Evolutionary conservation across 164 flowering plant species (phyloP).

Genomic region (Tinospora cordifolia): DNA sequence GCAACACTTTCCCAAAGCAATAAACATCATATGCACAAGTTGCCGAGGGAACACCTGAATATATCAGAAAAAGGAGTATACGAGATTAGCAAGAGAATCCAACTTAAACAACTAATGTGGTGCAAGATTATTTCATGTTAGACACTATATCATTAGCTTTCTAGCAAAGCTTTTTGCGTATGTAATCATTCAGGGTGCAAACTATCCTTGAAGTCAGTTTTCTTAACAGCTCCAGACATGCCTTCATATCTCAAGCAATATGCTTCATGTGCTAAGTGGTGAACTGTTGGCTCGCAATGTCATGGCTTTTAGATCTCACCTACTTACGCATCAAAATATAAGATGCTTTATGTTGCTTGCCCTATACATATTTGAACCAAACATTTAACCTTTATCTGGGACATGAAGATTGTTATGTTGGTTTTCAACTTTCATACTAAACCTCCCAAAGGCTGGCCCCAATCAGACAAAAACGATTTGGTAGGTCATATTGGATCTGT

Average conservation of each 20-base stretch:
- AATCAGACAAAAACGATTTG: neutral
- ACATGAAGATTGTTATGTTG: neutral
- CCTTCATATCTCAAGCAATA: neutral
- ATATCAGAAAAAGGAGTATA: slow-evolving; percentile 5
- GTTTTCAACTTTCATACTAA: neutral
- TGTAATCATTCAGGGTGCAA: neutral
- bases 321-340: neutral
- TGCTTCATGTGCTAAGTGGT: neutral
- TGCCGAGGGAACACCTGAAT: slow-evolving; percentile 50
- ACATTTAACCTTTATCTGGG: neutral
- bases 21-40: slow-evolving; percentile 78
- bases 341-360: neutral
- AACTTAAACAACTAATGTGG: neutral
- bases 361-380: neutral
- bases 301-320: neutral
- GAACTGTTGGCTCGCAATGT: neutral
- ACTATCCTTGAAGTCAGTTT: neutral
- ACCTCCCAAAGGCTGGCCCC: neutral
- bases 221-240: neutral
- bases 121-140: neutral
- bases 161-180: neutral
- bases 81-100: neutral
- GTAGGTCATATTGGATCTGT: neutral
- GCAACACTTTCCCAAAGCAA: slow-evolving; percentile 82
- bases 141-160: neutral